Base-by-base conservation (phyloP, 75 land plant genomes). In the Pinus taeda region DNA sequence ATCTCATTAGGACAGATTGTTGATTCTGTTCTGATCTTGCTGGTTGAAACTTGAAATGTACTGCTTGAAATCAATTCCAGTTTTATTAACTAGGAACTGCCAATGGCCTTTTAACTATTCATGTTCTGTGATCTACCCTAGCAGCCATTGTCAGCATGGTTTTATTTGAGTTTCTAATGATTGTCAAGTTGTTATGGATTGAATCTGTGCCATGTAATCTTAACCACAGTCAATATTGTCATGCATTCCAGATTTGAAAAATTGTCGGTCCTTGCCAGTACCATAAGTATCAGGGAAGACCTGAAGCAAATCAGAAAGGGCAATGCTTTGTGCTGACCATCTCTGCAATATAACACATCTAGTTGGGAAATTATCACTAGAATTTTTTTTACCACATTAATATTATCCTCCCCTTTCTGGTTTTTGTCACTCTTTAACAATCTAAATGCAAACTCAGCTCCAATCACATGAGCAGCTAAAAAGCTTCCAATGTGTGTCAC, bases 401-500 rank as follows among this genome's bases (percentile, higher is more conserved):
- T 9, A 11, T 11, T 49, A 11, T 49, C 55, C 55, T 49, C 12
- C 9, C 55, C 55, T 49, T 49, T 49, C 55, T 33, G 37, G 49
- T 18, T 69, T 39, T 42, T 42, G 39, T 18, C n/a, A 69, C 21
- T 42, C 21, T 42, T 20, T 11, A 42, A 8, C 42, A 37, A 15
- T n/a, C 12, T 49, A n/a, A 20, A 69, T 69, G 55, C 72, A 42
- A 69, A 69, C 21, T 69, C 42, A 20, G 72, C 53, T 42, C 72
- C 45, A 69, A 42, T 37, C 49, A 69, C 11, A 69, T 69, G 26
- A 39, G 21, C 53, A 49, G 55, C 12, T 49, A 49, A 9, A 13
- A 11, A 49, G 55, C 55, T 14, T 69, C 14, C 18, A 37, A 49
- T 49, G 55, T 2, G n/a, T 20, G 53, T 69, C n/a, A 39, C 1